Evolutionary conservation across 257 asterid genomes (phyloP).

Genomic region (Ehretia macrophylla): DNA sequence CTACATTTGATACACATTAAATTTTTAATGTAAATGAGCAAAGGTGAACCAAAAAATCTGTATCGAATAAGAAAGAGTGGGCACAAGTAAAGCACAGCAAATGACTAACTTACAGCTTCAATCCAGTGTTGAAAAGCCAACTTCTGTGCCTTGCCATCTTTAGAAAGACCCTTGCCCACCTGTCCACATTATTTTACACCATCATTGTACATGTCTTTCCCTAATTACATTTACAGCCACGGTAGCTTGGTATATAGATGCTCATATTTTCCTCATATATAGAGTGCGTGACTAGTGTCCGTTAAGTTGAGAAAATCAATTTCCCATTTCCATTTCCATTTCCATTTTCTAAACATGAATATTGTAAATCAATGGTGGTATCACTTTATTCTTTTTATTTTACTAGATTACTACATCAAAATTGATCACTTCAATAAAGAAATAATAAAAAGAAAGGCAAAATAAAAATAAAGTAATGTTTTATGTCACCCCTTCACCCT

Average conservation of each 20-base stretch:
- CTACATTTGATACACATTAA: conserved; percentile 20
- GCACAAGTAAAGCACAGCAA: background rate
- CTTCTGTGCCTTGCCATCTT: conserved; percentile 73
- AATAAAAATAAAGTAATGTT: background rate
- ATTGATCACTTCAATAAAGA: background rate
- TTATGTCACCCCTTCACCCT: too few relatives aligned
- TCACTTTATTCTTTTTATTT: background rate
- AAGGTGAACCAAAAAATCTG: too few relatives aligned
- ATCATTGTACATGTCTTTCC: too few relatives aligned
- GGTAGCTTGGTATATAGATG: too few relatives aligned
- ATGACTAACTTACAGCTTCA: conserved; percentile 69
- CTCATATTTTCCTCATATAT: too few relatives aligned
- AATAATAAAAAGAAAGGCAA: background rate
- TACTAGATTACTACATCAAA: background rate
- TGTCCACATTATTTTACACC: conserved; percentile 20
- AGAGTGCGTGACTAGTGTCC: too few relatives aligned
- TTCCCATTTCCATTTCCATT: too few relatives aligned
- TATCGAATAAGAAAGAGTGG: background rate
- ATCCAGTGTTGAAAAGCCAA: conserved; percentile 98
- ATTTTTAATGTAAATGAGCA: background rate
- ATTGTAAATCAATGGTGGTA: too few relatives aligned
- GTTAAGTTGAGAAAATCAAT: background rate
- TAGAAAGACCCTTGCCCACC: conserved; percentile 92
- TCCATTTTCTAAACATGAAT: too few relatives aligned
- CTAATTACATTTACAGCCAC: too few relatives aligned